These are phyloP conservation scores for Pittosporum tobira DNA, from an alignment of 129 eudicot genomes.

Conservation along the genomic window DNA sequence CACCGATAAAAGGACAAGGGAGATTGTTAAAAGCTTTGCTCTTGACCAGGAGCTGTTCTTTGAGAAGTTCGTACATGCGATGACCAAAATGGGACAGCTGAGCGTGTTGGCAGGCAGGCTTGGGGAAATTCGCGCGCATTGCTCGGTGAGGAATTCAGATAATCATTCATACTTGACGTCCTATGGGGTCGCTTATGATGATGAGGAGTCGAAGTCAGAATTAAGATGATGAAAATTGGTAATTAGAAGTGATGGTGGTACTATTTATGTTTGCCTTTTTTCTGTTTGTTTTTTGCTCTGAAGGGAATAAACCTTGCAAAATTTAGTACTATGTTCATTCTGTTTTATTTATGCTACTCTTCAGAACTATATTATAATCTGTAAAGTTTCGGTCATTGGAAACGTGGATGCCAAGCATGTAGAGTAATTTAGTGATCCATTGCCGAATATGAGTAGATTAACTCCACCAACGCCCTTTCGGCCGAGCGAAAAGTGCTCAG, in stretches of 20 bases:
- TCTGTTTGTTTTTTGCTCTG: too few species aligned
- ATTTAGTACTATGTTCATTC: too few species aligned
- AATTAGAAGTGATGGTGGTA: neutral
- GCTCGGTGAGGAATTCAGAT: conserved; percentile 39
- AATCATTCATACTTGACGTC: conserved; percentile 26
- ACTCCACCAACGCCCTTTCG: too few species aligned
- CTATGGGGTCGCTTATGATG: conserved; percentile 26
- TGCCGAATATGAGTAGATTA: too few species aligned
- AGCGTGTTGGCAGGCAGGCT: conserved; percentile 40
- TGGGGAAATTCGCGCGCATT: conserved; percentile 51
- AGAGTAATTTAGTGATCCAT: too few species aligned
- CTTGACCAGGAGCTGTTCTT: conserved; percentile 41
- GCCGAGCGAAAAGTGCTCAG: too few species aligned
- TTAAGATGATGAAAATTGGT: conserved; percentile 19
- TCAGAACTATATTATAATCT: too few species aligned
- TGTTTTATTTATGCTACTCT: too few species aligned
- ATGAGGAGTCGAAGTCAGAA: conserved; percentile 24
- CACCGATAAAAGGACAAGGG: conserved; percentile 34
- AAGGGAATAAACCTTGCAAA: too few species aligned
- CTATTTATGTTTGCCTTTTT: too few species aligned
- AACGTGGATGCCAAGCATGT: too few species aligned
- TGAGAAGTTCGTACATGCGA: conserved; percentile 40
- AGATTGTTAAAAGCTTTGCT: conserved; percentile 44
- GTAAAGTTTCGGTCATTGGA: too few species aligned
- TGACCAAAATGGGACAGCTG: conserved; percentile 61